phyloP scores from a whole-genome alignment of 768 basidiomycete genomes.

The Auricularia auricula-judae region DNA sequence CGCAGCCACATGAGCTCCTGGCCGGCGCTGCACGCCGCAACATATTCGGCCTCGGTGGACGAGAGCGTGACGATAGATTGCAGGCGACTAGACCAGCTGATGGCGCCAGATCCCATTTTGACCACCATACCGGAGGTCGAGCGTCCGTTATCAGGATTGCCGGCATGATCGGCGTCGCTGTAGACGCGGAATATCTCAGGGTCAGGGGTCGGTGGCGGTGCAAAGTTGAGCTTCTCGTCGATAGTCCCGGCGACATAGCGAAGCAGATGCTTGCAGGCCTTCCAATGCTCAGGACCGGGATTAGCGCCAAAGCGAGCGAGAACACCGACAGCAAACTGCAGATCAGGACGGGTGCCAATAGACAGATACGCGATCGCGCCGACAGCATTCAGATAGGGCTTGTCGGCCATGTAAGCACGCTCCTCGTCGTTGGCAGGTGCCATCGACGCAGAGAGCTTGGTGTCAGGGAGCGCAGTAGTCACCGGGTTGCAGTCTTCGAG shows the following conservation, averaged over 20 bases:
- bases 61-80: too few species aligned
- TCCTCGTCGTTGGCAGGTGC: slow-evolving; percentile 6
- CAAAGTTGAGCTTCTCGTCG: too few species aligned
- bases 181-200: too few species aligned
- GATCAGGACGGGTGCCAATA: slow-evolving; percentile 23
- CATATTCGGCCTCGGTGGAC: too few species aligned
- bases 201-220: too few species aligned
- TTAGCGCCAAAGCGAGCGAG: slow-evolving; percentile 8
- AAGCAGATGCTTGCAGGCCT: too few species aligned
- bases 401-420: slow-evolving; percentile 11
- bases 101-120: neutral
- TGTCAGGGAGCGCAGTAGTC: neutral
- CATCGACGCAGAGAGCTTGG: slow-evolving; percentile 4
- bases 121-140: slow-evolving; percentile 3
- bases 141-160: too few species aligned
- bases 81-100: neutral
- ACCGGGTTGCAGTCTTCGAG: neutral
- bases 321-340: slow-evolving; percentile 19
- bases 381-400: slow-evolving; percentile 20
- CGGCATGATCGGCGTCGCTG: too few species aligned
- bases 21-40: too few species aligned
- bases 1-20: too few species aligned
- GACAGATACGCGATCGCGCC: slow-evolving; percentile 22
- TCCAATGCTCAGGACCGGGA: too few species aligned
- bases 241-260: too few species aligned